phyloP scores from a whole-genome alignment of 1,139 yeast genomes.

The Sugiyamaella novakii region DNA sequence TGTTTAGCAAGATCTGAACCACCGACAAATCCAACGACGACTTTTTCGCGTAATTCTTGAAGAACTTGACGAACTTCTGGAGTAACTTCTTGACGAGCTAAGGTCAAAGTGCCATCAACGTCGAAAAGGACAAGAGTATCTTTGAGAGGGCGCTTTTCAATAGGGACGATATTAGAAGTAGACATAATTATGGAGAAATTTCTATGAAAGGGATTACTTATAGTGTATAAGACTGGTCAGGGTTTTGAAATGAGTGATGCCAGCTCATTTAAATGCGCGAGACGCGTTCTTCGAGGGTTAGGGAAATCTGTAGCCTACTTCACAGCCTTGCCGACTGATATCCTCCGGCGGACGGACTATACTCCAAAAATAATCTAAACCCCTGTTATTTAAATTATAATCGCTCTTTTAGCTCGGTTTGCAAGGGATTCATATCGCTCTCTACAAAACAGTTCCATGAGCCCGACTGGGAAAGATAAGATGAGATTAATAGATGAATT shows the following conservation, averaged over 20 bases:
- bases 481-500: too few relatives aligned
- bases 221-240: too few relatives aligned
- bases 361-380: too few relatives aligned
- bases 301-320: too few relatives aligned
- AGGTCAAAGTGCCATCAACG: slow-evolving; percentile 98
- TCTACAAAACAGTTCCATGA: too few relatives aligned
- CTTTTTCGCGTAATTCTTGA: slow-evolving; percentile 78
- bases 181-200: too few relatives aligned
- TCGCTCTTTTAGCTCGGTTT: too few relatives aligned
- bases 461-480: too few relatives aligned
- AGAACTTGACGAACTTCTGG: slow-evolving; percentile 78
- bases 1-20: slow-evolving; percentile 95
- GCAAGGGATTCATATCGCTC: too few relatives aligned
- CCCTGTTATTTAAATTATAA: too few relatives aligned
- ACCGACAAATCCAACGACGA: slow-evolving; percentile 96
- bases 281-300: slow-evolving; percentile 10
- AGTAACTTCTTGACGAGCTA: slow-evolving; percentile 84
- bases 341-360: too few relatives aligned
- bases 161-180: slow-evolving; percentile 28
- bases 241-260: slow-evolving; percentile 1
- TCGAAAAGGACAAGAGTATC: slow-evolving; percentile 74
- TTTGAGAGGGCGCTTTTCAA: slow-evolving; percentile 42
- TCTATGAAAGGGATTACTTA: too few relatives aligned
- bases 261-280: slow-evolving; percentile 7
- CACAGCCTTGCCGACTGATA: slow-evolving; percentile 3